Conservation (phyloP, 106 monocot species). For the Amphibolis antarctica region DNA sequence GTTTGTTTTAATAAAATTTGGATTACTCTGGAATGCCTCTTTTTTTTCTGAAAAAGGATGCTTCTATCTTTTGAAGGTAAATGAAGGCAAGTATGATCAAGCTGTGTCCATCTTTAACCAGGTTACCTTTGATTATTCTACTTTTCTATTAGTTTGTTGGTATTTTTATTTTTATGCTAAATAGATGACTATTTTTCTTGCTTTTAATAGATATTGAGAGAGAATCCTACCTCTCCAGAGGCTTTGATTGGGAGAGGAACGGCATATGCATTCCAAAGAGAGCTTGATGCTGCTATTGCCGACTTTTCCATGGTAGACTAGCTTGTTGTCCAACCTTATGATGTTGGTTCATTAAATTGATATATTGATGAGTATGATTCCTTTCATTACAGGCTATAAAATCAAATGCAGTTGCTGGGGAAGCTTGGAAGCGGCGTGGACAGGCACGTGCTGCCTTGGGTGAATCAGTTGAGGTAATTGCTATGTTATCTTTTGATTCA, state of each 20-base stretch:
- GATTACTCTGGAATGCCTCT: not conserved
- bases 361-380: not conserved
- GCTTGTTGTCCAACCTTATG: not conserved
- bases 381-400: conserved; percentile 53
- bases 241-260: conserved; percentile 94
- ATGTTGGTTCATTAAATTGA: not conserved
- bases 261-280: conserved; percentile 87
- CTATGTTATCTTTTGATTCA: not conserved
- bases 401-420: conserved; percentile 60
- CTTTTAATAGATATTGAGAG: conserved; percentile 51
- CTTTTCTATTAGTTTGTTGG: not conserved
- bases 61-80: conserved; percentile 44
- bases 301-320: conserved; percentile 79
- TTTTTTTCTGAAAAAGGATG: not conserved
- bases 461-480: conserved; percentile 48
- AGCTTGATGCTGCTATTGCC: conserved; percentile 76
- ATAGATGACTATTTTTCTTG: not conserved
- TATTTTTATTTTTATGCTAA: not conserved
- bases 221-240: conserved; percentile 74
- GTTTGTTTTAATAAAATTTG: not conserved
- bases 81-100: conserved; percentile 82
- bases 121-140: conserved; percentile 27
- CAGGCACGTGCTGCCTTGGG: conserved; percentile 91
- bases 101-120: conserved; percentile 81
- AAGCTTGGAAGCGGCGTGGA: conserved; percentile 94